A percentile compares a stretch with the other conserved stretches of the same genome.
Conservation (phyloP, 345 rosid genomes). For the Salix viminalis region DNA sequence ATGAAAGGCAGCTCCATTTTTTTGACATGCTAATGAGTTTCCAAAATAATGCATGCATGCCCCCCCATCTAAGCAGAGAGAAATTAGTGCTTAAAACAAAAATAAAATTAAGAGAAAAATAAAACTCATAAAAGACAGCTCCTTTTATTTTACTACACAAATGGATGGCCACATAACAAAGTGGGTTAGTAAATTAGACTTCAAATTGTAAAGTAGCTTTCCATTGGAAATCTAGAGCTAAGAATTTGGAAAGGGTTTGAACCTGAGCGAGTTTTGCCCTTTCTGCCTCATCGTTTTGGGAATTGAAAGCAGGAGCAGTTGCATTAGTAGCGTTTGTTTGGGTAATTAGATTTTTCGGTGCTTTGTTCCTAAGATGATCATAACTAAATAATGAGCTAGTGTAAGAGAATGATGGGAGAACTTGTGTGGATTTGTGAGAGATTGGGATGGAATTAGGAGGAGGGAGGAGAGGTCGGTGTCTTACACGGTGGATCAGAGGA, state of each 20-base stretch:
- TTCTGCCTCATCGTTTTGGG: conserved; percentile 46
- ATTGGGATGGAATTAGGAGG: conserved; percentile 13
- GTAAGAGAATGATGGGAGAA: conserved; percentile 18
- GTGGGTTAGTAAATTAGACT: not conserved
- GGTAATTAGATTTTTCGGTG: conserved; percentile 20
- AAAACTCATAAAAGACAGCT: not conserved
- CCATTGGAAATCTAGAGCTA: not conserved
- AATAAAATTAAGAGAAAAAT: not conserved
- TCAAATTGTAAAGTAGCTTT: not conserved
- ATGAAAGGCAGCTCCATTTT: not conserved
- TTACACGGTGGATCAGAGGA: conserved; percentile 5
- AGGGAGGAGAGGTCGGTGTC: conserved; percentile 10
- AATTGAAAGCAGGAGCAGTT: conserved; percentile 34
- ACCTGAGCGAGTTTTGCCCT: conserved; percentile 80
- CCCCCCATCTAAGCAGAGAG: not conserved
- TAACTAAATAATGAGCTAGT: conserved; percentile 2
- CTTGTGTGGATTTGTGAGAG: conserved; percentile 10
- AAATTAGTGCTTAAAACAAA: not conserved
- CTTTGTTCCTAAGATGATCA: conserved; percentile 29
- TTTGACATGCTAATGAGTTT: not conserved
- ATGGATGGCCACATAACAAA: not conserved
- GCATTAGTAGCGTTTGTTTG: conserved; percentile 34
- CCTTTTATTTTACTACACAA: not conserved
- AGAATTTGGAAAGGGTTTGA: not conserved
- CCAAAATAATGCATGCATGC: not conserved